phyloP scores from a whole-genome alignment of 106 monocot genomes.

The Dioscorea zingiberensis region DNA sequence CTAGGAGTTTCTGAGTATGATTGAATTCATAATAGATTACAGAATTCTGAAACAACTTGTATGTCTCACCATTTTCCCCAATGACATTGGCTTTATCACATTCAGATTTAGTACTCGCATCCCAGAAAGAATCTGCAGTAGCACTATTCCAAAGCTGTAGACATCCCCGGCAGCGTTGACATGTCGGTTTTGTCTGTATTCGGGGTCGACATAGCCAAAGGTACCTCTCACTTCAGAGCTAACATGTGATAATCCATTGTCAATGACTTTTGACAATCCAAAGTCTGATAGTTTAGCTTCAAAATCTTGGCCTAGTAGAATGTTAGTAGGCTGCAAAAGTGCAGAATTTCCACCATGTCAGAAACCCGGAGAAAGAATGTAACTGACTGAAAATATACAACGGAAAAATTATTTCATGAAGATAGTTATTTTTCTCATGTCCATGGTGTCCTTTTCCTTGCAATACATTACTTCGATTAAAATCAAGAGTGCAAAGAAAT shows the following conservation, averaged over 20 bases:
- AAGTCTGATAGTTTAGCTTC: conserved; percentile 57
- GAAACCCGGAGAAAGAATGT: too few species aligned
- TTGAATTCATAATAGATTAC: background rate
- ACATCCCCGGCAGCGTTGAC: conserved; percentile 47
- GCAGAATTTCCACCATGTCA: background rate
- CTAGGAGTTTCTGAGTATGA: too few species aligned
- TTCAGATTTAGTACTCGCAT: conserved; percentile 38
- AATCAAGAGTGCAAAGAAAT: too few species aligned
- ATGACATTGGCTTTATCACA: conserved; percentile 23
- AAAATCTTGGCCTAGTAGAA: conserved; percentile 32
- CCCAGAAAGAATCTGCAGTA: conserved; percentile 46
- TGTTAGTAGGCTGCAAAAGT: conserved; percentile 31
- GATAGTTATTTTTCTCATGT: too few species aligned
- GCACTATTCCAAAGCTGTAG: conserved; percentile 54
- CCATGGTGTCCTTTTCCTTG: too few species aligned
- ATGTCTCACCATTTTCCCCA: conserved; percentile 34
- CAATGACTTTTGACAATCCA: conserved; percentile 46
- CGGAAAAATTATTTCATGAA: too few species aligned
- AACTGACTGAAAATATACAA: too few species aligned
- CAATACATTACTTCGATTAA: too few species aligned
- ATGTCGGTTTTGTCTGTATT: conserved; percentile 39
- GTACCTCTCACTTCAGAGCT: conserved; percentile 56
- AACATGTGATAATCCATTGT: conserved; percentile 34
- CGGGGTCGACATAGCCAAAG: conserved; percentile 52
- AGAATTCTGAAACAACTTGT: background rate